Evolutionary conservation across 2,329 filamentous ascomycete species (phyloP), one percentile per base, ranked within the genome.

Genomic region (Nannizziopsis barbatae): DNA sequence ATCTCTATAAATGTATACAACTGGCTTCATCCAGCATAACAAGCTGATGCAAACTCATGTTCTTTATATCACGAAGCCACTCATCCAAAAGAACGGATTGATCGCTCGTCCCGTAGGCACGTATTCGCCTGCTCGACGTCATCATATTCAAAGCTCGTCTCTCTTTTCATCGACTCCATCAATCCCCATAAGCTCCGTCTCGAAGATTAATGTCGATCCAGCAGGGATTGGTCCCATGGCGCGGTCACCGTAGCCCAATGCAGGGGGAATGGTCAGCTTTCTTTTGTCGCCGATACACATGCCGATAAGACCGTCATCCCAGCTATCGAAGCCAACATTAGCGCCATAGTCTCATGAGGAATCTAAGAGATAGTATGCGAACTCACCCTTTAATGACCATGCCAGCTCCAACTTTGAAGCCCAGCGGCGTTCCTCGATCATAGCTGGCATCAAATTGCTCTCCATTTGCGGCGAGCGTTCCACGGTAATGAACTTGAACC

Each of bases 231-330:
- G 87, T 1, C 88, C 88, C 63, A 86, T 77, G 33, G 68, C 74
- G 47, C 80, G 75, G 53, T 83, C 71, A 44, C 92, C 92, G 67
- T 96, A 98, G 42, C 80, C 92, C 62, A 83, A 72, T 62, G 82
- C 79, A 15, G 90, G 86, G n/a, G 88, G 87, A 49, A 98, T 92
- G 15, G 83, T 95, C 65, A 98, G 71, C 48, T 79, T 90, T 58
- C 84, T 79, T 75, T 89, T 90, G 75, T 96, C 90, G 53, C 92
- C 90, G 58, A 93, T 84, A 69, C 92, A 96, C 89, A 96, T 95
- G 62, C 86, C 86, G 47, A 92, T 59, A 35, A 96, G 76, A 43
- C 90, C 90, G 63, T 93, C 69, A 60, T 96, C 90, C 90, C 89
- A 95, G 62, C 82, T 86, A 53, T 35, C 53, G 14, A 58, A 59